Conservation (phyloP, 306 rosid species). For the Prunus salicina region DNA sequence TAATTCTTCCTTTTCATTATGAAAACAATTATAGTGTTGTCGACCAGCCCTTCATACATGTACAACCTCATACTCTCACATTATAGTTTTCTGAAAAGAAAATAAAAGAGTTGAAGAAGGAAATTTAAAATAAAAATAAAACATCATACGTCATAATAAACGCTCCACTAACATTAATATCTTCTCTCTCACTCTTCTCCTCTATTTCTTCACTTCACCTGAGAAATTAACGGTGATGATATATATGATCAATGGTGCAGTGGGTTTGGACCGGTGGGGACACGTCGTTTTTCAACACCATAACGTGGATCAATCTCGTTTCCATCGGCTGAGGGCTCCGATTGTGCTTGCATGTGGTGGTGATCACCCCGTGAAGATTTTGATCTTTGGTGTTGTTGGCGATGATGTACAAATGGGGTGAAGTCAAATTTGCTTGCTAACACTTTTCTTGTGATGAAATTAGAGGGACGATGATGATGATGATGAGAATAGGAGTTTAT, state of each 20-base stretch:
- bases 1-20: constrained; percentile 17
- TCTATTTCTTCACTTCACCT: constrained; percentile 1
- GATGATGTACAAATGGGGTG: constrained; percentile 56
- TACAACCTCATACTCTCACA: constrained; percentile 11
- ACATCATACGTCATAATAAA: background rate
- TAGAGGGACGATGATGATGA: constrained; percentile 19
- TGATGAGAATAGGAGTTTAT: constrained; percentile 11
- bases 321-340: constrained; percentile 21
- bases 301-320: constrained; percentile 75
- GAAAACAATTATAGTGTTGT: constrained; percentile 17
- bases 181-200: background rate
- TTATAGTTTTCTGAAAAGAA: constrained; percentile 4
- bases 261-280: constrained; percentile 95
- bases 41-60: background rate
- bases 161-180: constrained; percentile 27
- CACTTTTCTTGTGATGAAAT: constrained; percentile 56
- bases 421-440: constrained; percentile 72
- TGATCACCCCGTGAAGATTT: constrained; percentile 13
- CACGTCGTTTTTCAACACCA: constrained; percentile 85
- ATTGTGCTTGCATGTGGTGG: constrained; percentile 1
- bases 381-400: constrained; percentile 5
- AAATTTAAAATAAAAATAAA: background rate
- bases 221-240: background rate
- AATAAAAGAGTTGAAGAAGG: background rate
- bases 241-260: constrained; percentile 63